Percentiles rank a stretch among this genome's conserved stretches.
Conservation (phyloP, 371 early-diverging fungal genomes). For the Haplosporangium sp. region DNA sequence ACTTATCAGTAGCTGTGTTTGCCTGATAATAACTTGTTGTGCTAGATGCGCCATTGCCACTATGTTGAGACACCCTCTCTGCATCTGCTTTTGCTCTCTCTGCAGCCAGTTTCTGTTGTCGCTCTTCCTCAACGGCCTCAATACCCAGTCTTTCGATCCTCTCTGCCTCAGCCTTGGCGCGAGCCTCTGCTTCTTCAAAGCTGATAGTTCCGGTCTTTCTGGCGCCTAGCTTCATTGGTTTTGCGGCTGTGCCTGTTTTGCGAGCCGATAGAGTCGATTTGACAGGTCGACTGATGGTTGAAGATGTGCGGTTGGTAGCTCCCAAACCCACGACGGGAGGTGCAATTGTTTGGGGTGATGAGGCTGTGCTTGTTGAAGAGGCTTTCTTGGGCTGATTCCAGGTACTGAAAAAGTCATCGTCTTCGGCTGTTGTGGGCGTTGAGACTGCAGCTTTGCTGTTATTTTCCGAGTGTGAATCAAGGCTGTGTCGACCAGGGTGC, state of each 20-base stretch:
- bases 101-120: conserved; percentile 24
- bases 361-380: conserved; percentile 5
- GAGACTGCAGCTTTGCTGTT: conserved; percentile 16
- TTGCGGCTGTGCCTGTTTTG: conserved; percentile 59
- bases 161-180: conserved; percentile 83
- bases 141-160: conserved; percentile 79
- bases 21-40: conserved; percentile 31
- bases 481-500: conserved; percentile 33
- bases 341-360: conserved; percentile 9
- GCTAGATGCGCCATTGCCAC: conserved; percentile 8
- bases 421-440: conserved; percentile 15
- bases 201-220: conserved; percentile 83
- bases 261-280: conserved; percentile 54
- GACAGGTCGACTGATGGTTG: conserved; percentile 40
- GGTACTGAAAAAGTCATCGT: conserved; percentile 51
- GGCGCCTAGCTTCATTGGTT: conserved; percentile 81
- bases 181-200: conserved; percentile 91
- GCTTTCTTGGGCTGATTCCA: conserved; percentile 51
- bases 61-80: conserved; percentile 7
- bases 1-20: conserved; percentile 30
- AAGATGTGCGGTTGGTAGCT: conserved; percentile 17
- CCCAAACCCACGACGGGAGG: conserved; percentile 43
- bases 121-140: conserved; percentile 70
- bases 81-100: conserved; percentile 34
- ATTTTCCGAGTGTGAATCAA: conserved; percentile 27